phyloP scores from a whole-genome alignment of 495 filamentous ascomycete species.

The Elasticomyces elasticus region DNA sequence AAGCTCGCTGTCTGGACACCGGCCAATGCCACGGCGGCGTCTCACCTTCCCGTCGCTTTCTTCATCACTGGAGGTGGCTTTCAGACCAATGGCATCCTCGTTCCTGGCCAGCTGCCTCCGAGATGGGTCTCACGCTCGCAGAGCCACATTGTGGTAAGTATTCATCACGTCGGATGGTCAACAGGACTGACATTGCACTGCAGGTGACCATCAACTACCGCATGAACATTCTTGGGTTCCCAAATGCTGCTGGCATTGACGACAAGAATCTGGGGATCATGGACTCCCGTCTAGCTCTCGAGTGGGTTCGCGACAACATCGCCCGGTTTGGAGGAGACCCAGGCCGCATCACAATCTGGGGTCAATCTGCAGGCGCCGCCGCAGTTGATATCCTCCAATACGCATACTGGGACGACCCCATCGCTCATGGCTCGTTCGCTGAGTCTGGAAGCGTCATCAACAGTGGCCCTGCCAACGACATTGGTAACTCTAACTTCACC shows the following conservation, averaged over 20 bases:
- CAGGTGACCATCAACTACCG: slow-evolving; percentile 53
- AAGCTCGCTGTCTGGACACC: slow-evolving; percentile 19
- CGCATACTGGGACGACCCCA: slow-evolving; percentile 23
- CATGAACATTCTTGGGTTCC: slow-evolving; percentile 55
- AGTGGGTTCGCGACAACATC: slow-evolving; percentile 24
- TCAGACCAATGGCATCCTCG: slow-evolving; percentile 33
- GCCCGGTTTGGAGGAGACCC: slow-evolving; percentile 15
- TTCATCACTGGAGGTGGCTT: slow-evolving; percentile 25
- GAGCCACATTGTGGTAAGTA: slow-evolving; percentile 49
- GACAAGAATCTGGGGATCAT: slow-evolving; percentile 45
- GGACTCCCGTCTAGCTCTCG: slow-evolving; percentile 49
- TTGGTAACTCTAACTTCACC: slow-evolving; percentile 30
- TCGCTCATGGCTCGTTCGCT: slow-evolving; percentile 25
- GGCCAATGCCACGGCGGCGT: neutral
- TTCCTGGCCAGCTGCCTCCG: slow-evolving; percentile 37
- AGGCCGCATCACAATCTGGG: slow-evolving; percentile 35
- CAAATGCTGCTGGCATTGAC: slow-evolving; percentile 35
- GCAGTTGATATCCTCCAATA: slow-evolving; percentile 13
- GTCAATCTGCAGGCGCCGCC: slow-evolving; percentile 22
- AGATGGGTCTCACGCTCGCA: slow-evolving; percentile 37
- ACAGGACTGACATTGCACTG: too few species aligned
- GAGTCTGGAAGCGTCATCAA: slow-evolving; percentile 20
- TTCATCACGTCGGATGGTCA: too few species aligned
- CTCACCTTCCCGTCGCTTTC: slow-evolving; percentile 6
- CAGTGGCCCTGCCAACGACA: too few species aligned